Conservation (phyloP, 2,329 filamentous ascomycete species). For the Parastagonospora avenae region DNA sequence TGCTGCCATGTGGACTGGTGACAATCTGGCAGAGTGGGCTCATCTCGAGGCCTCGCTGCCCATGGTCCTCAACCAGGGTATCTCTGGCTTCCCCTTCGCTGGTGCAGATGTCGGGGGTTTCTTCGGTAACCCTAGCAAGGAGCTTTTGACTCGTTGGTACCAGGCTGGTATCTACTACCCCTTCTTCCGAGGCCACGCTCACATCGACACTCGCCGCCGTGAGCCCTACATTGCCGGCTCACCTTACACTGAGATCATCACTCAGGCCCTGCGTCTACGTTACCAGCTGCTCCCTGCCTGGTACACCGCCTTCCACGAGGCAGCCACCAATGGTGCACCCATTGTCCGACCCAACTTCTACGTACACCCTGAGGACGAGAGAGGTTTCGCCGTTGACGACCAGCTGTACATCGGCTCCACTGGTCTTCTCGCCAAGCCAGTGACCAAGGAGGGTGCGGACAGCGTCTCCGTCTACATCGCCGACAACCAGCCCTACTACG, state of each 20-base stretch:
- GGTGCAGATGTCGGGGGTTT: constrained; percentile 97
- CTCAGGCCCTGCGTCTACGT: constrained; percentile 82
- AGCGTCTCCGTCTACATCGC: constrained; percentile 83
- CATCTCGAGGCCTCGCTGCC: constrained; percentile 88
- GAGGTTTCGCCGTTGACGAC: constrained; percentile 86
- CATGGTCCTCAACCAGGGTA: constrained; percentile 91
- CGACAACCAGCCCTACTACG: constrained; percentile 88
- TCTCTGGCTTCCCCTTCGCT: constrained; percentile 90
- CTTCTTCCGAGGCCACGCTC: constrained; percentile 96
- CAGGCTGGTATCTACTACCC: constrained; percentile 96
- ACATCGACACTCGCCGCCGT: constrained; percentile 92
- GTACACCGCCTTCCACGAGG: constrained; percentile 97
- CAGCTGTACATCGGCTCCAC: constrained; percentile 91
- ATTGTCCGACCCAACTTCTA: constrained; percentile 94
- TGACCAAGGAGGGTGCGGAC: constrained; percentile 76
- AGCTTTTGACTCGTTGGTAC: constrained; percentile 93
- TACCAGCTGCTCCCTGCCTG: constrained; percentile 90
- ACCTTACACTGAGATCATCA: constrained; percentile 84
- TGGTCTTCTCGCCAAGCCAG: constrained; percentile 89
- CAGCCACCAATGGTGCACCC: constrained; percentile 79
- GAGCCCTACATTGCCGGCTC: constrained; percentile 90
- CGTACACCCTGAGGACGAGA: constrained; percentile 83
- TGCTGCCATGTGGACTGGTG: constrained; percentile 98
- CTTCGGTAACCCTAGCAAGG: constrained; percentile 94
- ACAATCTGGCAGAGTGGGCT: constrained; percentile 92